Percentiles rank a stretch among this genome's conserved stretches.
Evolutionary conservation across 306 rosid genomes (phyloP).

Genomic region (Phaseolus lunatus): DNA sequence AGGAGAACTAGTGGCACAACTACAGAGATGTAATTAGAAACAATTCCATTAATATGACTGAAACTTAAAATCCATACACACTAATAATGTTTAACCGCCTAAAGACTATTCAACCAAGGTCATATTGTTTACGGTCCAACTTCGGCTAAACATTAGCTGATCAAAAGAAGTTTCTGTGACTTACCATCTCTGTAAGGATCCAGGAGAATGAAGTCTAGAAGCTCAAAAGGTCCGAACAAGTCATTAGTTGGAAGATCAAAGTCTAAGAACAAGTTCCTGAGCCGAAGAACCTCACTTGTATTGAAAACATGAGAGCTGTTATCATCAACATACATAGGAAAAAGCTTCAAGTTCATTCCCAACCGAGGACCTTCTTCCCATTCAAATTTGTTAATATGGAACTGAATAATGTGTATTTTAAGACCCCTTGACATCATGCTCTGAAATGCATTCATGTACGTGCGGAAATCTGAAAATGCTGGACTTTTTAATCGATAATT

Average conservation of each 20-base stretch:
- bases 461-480: conserved; percentile 66
- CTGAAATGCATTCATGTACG: conserved; percentile 53
- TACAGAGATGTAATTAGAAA: not conserved
- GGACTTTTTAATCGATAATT: conserved; percentile 91
- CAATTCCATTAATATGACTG: not conserved
- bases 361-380: conserved; percentile 80
- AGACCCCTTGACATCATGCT: conserved; percentile 60
- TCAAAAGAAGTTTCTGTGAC: conserved; percentile 50
- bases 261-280: conserved; percentile 55
- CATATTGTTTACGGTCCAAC: not conserved
- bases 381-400: conserved; percentile 47
- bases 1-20: conserved; percentile 9
- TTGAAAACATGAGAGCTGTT: conserved; percentile 50
- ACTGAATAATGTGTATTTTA: conserved; percentile 50
- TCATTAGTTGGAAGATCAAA: conserved; percentile 63
- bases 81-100: not conserved
- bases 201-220: conserved; percentile 53
- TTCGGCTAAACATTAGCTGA: conserved; percentile 10
- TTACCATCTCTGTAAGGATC: conserved; percentile 64
- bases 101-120: not conserved
- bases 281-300: conserved; percentile 63
- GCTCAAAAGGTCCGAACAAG: conserved; percentile 85
- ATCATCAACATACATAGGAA: conserved; percentile 57
- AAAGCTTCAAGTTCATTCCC: conserved; percentile 71
- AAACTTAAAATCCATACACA: not conserved